Percentiles rank a stretch among this genome's conserved stretches.
Evolutionary conservation across 1,284 basidiomycete species (phyloP).

Genomic region (Veloporphyrellus conicus): DNA sequence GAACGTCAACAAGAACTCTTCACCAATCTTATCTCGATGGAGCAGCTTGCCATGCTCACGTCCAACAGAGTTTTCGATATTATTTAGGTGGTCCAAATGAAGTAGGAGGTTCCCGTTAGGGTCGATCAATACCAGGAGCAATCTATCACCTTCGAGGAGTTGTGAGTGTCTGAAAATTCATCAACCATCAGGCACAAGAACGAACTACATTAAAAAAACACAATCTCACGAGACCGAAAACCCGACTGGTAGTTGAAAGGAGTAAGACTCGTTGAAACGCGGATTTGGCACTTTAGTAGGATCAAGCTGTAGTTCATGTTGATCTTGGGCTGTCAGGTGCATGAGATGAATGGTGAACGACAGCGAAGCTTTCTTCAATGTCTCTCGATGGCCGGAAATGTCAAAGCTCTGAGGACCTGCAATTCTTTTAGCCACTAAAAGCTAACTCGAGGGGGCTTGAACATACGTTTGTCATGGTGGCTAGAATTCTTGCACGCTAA

Average conservation of each 20-base stretch:
- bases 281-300: slow-evolving; percentile 38
- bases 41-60: slow-evolving; percentile 33
- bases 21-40: slow-evolving; percentile 44
- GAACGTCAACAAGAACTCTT: slow-evolving; percentile 41
- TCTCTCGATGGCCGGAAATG: slow-evolving; percentile 20
- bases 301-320: slow-evolving; percentile 41
- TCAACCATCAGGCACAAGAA: background rate
- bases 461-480: slow-evolving; percentile 6
- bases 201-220: background rate
- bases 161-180: slow-evolving; percentile 33
- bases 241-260: slow-evolving; percentile 37
- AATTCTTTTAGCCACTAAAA: background rate
- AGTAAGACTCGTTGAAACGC: slow-evolving; percentile 24
- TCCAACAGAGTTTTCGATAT: slow-evolving; percentile 34
- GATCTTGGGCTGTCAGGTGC: slow-evolving; percentile 40
- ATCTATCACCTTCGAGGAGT: slow-evolving; percentile 36
- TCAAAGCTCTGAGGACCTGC: slow-evolving; percentile 17
- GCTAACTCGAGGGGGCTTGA: too few species aligned
- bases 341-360: slow-evolving; percentile 39
- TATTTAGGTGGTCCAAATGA: slow-evolving; percentile 36
- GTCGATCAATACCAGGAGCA: slow-evolving; percentile 42
- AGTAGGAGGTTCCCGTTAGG: slow-evolving; percentile 32
- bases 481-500: background rate
- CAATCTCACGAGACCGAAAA: slow-evolving; percentile 37
- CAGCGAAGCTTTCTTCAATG: slow-evolving; percentile 24